These are phyloP conservation scores for Fusarium paranaense DNA, from an alignment of 2,329 filamentous ascomycete genomes.

Conservation along the genomic window DNA sequence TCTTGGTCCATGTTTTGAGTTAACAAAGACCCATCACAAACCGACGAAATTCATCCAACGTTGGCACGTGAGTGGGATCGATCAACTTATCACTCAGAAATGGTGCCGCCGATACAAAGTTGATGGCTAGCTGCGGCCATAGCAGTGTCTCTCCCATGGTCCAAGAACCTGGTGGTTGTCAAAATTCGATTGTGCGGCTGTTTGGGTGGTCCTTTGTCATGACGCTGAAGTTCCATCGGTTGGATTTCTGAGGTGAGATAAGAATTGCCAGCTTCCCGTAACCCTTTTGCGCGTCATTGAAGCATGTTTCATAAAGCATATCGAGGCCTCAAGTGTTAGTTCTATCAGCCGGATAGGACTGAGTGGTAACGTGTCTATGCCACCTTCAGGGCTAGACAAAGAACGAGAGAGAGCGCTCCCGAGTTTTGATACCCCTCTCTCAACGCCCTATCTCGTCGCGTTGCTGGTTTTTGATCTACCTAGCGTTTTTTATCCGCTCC, in stretches of 20 bases:
- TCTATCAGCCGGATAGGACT: neutral
- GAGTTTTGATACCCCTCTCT: neutral
- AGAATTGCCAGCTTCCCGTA: neutral
- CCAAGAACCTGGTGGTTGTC: neutral
- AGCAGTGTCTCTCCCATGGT: neutral
- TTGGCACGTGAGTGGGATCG: neutral
- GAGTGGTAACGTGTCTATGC: neutral
- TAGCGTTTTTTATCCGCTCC: rapidly evolving
- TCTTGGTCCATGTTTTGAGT: neutral
- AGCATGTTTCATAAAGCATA: too few species aligned
- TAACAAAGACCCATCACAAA: neutral
- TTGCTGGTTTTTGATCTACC: neutral
- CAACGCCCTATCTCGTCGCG: neutral
- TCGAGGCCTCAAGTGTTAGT: too few species aligned
- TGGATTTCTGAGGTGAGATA: neutral
- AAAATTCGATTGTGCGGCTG: neutral
- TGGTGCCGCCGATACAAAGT: neutral
- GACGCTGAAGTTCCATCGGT: neutral
- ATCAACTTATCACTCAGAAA: neutral
- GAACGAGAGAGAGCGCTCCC: neutral
- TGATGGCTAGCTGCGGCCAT: neutral
- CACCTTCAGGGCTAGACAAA: neutral
- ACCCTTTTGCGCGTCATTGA: neutral
- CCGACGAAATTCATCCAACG: neutral
- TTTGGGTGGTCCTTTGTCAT: neutral